Evolutionary conservation across 1,284 basidiomycete genomes (phyloP).

Genomic region (Tylopilus sp.): DNA sequence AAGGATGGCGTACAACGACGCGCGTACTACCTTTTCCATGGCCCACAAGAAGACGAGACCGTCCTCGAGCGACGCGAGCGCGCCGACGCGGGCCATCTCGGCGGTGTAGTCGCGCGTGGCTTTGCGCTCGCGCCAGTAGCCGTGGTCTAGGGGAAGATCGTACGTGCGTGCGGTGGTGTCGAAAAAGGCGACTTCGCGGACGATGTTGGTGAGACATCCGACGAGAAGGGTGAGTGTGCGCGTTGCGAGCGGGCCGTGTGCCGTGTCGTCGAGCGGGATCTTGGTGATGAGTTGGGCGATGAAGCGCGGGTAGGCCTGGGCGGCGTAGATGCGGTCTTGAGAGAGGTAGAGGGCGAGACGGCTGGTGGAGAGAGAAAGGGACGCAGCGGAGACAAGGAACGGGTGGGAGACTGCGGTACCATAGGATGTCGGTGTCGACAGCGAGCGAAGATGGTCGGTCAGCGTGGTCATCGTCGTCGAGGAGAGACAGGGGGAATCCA

Average conservation of each 20-base stretch:
- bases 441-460: constrained; percentile 33
- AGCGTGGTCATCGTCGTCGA: constrained; percentile 1
- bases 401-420: constrained; percentile 48
- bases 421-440: constrained; percentile 39
- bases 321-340: constrained; percentile 69
- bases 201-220: constrained; percentile 52
- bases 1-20: background rate
- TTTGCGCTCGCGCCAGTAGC: constrained; percentile 51
- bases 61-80: constrained; percentile 51
- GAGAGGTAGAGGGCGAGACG: constrained; percentile 58
- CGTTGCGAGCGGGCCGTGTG: constrained; percentile 31
- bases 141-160: constrained; percentile 40
- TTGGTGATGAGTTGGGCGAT: constrained; percentile 53
- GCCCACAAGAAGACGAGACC: constrained; percentile 72
- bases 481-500: background rate
- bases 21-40: constrained; percentile 54
- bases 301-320: constrained; percentile 61
- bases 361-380: constrained; percentile 43
- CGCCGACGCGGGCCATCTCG: constrained; percentile 57
- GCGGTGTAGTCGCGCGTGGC: constrained; percentile 66
- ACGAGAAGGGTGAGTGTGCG: constrained; percentile 49
- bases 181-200: constrained; percentile 63
- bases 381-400: constrained; percentile 54
- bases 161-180: constrained; percentile 45
- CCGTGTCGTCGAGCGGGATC: constrained; percentile 45